Evolutionary conservation across 306 rosid genomes (phyloP), one percentile per base, ranked within the genome.

Genomic region (Fragaria vesca): DNA sequence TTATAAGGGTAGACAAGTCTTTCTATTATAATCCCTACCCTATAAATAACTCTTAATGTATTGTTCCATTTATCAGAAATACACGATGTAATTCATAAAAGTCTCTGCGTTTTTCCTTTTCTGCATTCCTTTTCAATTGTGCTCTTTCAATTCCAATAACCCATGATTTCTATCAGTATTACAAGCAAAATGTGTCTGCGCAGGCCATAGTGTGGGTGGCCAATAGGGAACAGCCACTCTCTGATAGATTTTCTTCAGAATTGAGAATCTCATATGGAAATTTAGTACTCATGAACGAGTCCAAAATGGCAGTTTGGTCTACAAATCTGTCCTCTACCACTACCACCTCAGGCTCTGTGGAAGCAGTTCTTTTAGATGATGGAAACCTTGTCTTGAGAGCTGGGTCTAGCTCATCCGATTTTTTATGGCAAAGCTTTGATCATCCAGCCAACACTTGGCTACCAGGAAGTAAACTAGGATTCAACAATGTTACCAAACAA

Each of bases 381-480:
- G 88, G 83, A 18, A 85, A 85, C 62, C 76, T 85, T 8, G 81
- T 81, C 16, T 55, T 86, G 70, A 73, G 43, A 38, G 47, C 61
- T 60, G 79, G 32, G 30, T 73, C 80, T 18, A 73, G 51, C 74
- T 52, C 73, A 4, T n/a, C 54, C 6, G 21, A 34, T 67, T 70
- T 72, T 8, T 70, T 80, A 16, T 86, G 89, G 86, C 84, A 82
- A 46, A 85, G 89, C 66, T 82, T 82, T 73, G 86, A 84, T 63
- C 74, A 73, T 65, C 87, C 83, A 18, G 42, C 85, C 61, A 75
- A 82, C 18, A 82, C 86, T 5, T 86, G 82, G 84, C 82, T 85
- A 8, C 76, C 82, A 8, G 84, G 76, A 18, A 43, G 42, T 61
- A 82, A 69, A 62, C n/a, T 82, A 12, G 84, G 84, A 7, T 74